These are phyloP conservation scores for Spiraea crenata DNA, from an alignment of 331 rosid genomes.

Conservation along the genomic window DNA sequence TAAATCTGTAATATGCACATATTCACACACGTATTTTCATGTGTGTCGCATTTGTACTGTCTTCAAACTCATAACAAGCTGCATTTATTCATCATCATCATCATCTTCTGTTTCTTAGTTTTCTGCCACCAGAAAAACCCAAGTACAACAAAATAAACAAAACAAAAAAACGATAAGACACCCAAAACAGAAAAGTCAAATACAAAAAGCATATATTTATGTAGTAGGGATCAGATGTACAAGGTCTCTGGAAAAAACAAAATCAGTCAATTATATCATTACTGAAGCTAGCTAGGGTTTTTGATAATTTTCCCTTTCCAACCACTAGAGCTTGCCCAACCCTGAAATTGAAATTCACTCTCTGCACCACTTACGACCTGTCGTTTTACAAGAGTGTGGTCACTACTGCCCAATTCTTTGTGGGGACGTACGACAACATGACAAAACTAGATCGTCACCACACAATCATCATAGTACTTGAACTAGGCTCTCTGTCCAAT, in stretches of 20 bases:
- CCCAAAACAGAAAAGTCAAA: background rate
- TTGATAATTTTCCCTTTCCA: background rate
- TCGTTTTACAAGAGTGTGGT: background rate
- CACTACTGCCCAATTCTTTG: background rate
- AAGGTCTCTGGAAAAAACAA: background rate
- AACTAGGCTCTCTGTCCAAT: background rate
- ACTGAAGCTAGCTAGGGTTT: background rate
- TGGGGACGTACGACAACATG: constrained; percentile 4
- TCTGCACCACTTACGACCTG: background rate
- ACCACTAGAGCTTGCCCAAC: background rate
- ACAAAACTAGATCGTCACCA: constrained; percentile 33
- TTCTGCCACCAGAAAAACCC: too few relatives aligned
- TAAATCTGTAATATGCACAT: too few relatives aligned
- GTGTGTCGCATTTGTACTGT: too few relatives aligned
- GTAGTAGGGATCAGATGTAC: background rate
- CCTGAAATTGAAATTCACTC: background rate
- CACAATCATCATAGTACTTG: background rate
- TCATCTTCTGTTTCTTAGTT: too few relatives aligned
- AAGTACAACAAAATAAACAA: background rate
- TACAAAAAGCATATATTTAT: background rate
- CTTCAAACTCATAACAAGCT: too few relatives aligned
- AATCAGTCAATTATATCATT: too few relatives aligned
- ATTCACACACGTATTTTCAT: too few relatives aligned
- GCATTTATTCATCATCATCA: too few relatives aligned
- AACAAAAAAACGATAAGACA: background rate